Percentiles rank a stretch among this genome's conserved stretches.
Conservation (phyloP, 2,329 filamentous ascomycete genomes). For the Dichotomopilus funicola region DNA sequence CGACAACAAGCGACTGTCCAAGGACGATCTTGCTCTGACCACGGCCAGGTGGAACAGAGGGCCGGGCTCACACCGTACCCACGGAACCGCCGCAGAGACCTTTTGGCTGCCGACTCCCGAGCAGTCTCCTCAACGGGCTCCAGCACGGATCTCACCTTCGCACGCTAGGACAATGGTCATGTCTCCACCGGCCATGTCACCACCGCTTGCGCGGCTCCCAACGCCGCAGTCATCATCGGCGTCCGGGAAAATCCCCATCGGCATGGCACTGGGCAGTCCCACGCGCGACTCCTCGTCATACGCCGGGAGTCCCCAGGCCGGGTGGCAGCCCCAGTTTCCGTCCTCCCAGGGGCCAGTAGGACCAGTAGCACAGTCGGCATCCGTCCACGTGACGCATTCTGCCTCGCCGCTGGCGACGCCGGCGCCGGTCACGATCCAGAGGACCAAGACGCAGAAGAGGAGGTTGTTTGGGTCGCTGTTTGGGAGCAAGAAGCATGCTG, state of each 20-base stretch:
- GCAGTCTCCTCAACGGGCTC: slow-evolving; percentile 29
- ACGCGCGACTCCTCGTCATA: slow-evolving; percentile 35
- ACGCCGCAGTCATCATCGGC: slow-evolving; percentile 37
- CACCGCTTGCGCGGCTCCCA: slow-evolving; percentile 32
- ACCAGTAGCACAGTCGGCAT: not conserved
- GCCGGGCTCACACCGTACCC: slow-evolving; percentile 15
- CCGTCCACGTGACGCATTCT: not conserved
- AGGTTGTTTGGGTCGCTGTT: slow-evolving; percentile 52
- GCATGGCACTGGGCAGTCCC: slow-evolving; percentile 69
- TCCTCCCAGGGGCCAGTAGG: slow-evolving; percentile 2
- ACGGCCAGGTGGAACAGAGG: slow-evolving; percentile 21
- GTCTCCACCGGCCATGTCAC: slow-evolving; percentile 26
- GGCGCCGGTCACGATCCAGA: slow-evolving; percentile 27
- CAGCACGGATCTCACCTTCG: no score
- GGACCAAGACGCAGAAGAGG: slow-evolving; percentile 50
- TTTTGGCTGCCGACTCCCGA: slow-evolving; percentile 39
- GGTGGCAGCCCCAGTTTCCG: slow-evolving; percentile 15
- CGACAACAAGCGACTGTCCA: slow-evolving; percentile 38
- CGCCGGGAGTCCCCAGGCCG: slow-evolving; percentile 9
- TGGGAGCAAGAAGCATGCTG: slow-evolving; percentile 36
- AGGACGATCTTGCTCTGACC: slow-evolving; percentile 35
- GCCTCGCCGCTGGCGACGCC: slow-evolving; percentile 14
- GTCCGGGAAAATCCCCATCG: slow-evolving; percentile 50
- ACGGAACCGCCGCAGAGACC: slow-evolving; percentile 30
- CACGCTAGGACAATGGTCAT: no score